Evolutionary conservation across 176 grass and related monocot genomes (phyloP), one percentile per base, ranked within the genome.

Genomic region (Aegilops longissima): DNA sequence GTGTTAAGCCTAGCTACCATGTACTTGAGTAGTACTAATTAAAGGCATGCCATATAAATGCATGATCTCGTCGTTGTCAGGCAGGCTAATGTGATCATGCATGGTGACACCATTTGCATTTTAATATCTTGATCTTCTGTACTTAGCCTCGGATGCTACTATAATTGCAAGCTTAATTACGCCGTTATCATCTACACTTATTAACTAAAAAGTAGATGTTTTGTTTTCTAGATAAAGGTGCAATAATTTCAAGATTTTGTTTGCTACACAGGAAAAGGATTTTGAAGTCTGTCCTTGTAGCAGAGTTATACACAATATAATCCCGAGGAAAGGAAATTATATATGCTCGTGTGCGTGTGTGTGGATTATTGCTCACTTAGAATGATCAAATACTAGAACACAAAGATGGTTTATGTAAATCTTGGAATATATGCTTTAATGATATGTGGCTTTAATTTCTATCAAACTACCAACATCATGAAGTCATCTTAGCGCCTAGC

Each of bases 21-120:
- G 40, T 84, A 51, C 44, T 56, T 78, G 18, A 71, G 9, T 59
- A 64, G 18, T 9, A 45, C 63, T 64, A 65, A 62, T 13, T 75
- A 69, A 45, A 90, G 16, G 25, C 21, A 61, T 80, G 25, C 9
- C 73, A 33, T 67, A 81, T 66, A 73, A 45, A 45, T 76, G 27
- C 72, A 78, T 67, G 70, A 82, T 70, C 36, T 36, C 68, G 68
- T 84, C 85, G 38, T 76, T 91, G 5, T 87, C 79, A 82, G 23
- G 47, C 73, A 84, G 68, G 49, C 29, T 88, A 76, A 27, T 80
- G 81, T 61, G 47, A 80, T 72, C 45, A 79, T 72, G 25, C 56
- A 59, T 59, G 56, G 21, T 16, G 68, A 33, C 54, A 27, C 39
- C 68, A 80, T 65, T 73, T 51, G 13, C 25, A 36, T 49, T 38